Percentiles rank a stretch among this genome's conserved stretches.
Conservation (phyloP, 768 basidiomycete species). For the Cyclocybe cylindracea region DNA sequence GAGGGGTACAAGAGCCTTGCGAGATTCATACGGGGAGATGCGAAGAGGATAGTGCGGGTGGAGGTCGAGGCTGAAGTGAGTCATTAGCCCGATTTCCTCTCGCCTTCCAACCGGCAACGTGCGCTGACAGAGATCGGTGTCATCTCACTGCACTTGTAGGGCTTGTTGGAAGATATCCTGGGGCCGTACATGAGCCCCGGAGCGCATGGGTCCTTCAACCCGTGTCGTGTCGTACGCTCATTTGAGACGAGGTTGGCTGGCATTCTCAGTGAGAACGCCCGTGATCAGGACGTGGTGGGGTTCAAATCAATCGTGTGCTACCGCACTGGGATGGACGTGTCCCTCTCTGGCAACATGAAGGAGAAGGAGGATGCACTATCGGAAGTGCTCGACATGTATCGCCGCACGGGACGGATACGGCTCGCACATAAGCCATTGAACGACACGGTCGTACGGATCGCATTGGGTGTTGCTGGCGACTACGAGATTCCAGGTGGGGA, state of each 20-base stretch:
- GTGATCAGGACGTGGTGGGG: slow-evolving; percentile 52
- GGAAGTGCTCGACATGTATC: slow-evolving; percentile 33
- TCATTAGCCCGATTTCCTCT: neutral
- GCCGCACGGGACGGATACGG: slow-evolving; percentile 42
- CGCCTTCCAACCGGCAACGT: neutral
- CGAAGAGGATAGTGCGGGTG: slow-evolving; percentile 66
- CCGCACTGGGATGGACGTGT: slow-evolving; percentile 69
- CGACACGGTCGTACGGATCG: slow-evolving; percentile 61
- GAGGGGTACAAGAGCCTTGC: slow-evolving; percentile 66
- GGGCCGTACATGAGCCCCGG: slow-evolving; percentile 13
- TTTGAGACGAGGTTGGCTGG: slow-evolving; percentile 38
- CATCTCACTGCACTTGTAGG: slow-evolving; percentile 19
- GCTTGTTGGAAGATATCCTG: slow-evolving; percentile 31
- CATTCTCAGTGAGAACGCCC: slow-evolving; percentile 37
- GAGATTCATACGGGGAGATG: slow-evolving; percentile 49
- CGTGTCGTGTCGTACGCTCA: slow-evolving; percentile 18
- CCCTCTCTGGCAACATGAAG: slow-evolving; percentile 22
- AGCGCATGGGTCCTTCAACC: slow-evolving; percentile 6
- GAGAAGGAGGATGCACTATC: slow-evolving; percentile 31
- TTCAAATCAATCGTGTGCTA: slow-evolving; percentile 83
- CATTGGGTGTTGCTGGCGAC: slow-evolving; percentile 52
- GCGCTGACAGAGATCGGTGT: neutral
- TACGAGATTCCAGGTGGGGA: slow-evolving; percentile 60
- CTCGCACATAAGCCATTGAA: slow-evolving; percentile 65
- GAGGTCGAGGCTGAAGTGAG: slow-evolving; percentile 73